Evolutionary conservation across 1,284 basidiomycete genomes (phyloP), one percentile per base, ranked within the genome.

Genomic region (Schizophyllum amplum): DNA sequence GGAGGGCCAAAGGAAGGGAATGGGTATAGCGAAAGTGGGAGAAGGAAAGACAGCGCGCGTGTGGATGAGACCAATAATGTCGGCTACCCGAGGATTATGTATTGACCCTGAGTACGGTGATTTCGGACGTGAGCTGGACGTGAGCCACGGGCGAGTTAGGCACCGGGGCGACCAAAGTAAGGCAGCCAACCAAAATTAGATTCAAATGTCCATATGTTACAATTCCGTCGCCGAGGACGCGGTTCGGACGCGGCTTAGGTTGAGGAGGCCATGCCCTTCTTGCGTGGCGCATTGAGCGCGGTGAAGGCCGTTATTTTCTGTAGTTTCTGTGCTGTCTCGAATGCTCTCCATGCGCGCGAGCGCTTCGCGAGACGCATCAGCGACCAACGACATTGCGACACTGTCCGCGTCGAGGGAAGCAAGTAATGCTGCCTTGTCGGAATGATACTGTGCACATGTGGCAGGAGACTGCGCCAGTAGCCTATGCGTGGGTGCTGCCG

Each of bases 401-500:
- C 54, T 47, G 54, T 63, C 49, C 59, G 50, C 55, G 64, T 65
- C 17, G 73, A 62, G 59, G 11, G 66, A 64, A 13, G 68, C 64
- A 59, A 83, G 57, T 21, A 85, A 62, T 17, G 64, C 63, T 24
- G 64, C 58, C 65, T 83, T 82, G 51, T 71, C 69, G 2, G 54
- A 52, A 50, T 61, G 63, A 59, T 84, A 85, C 33, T 67, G 69
- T 69, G 21, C 72, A 65, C n/a, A 49, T 21, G 60, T 58, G 52
- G 68, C 47, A 20, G 47, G 22, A 24, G 57, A 24, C n/a, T 17
- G 33, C 17, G 33, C 33, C 33, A 42, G n/a, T 42, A 17, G 33
- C 7, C 7, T 42, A 17, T 42, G 33, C 33, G 33, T 42, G 33
- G 33, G 17, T 42, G 33, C 17, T 17, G 33, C 33, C 13, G 33